Conservation (phyloP, 2,329 filamentous ascomycete genomes). For the Zasmidium cellare region DNA sequence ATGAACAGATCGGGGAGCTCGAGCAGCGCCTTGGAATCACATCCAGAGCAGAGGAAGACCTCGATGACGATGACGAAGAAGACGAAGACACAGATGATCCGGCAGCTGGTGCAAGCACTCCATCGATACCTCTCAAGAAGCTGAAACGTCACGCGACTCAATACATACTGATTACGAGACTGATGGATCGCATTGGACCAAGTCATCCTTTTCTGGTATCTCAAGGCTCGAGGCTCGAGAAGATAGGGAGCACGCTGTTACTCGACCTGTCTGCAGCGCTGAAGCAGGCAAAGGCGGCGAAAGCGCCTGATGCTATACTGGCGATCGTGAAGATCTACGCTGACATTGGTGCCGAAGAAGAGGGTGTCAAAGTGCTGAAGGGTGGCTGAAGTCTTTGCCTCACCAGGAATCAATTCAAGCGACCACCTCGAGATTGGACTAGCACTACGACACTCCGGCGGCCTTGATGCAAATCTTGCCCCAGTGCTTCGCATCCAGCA, state of each 20-base stretch:
- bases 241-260: conserved; percentile 62
- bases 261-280: conserved; percentile 65
- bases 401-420: too few species aligned
- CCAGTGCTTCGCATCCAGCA: conserved; percentile 50
- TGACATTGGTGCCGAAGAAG: conserved; percentile 60
- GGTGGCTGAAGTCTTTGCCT: conserved; percentile 22
- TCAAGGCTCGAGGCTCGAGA: conserved; percentile 57
- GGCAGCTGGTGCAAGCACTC: conserved; percentile 37
- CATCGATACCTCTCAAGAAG: conserved; percentile 37
- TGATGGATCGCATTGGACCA: conserved; percentile 53
- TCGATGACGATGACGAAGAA: conserved; percentile 28
- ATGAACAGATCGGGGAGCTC: conserved; percentile 61
- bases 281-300: conserved; percentile 53
- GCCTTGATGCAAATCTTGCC: conserved; percentile 39
- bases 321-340: conserved; percentile 61
- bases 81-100: conserved; percentile 34
- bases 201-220: conserved; percentile 64
- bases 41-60: conserved; percentile 27
- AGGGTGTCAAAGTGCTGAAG: conserved; percentile 60
- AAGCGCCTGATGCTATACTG: conserved; percentile 48
- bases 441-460: conserved; percentile 7
- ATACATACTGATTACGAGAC: conserved; percentile 56
- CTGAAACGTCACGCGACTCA: conserved; percentile 59
- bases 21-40: conserved; percentile 64
- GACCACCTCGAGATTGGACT: not conserved